phyloP scores from a whole-genome alignment of 1,139 yeast genomes.

The Sugiyamaella grinbergsii region DNA sequence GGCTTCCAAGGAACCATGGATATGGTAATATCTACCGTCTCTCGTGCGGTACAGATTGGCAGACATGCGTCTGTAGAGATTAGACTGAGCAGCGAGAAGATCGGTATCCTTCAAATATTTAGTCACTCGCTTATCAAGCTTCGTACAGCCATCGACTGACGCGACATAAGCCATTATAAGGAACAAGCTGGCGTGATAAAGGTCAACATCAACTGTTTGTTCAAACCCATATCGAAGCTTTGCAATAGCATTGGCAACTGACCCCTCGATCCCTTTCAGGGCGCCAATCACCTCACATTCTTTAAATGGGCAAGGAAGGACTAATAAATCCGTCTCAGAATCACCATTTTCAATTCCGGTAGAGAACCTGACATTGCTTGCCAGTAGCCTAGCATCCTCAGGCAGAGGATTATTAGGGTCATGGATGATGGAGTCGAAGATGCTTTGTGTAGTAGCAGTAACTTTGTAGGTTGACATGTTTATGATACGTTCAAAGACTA shows the following conservation, averaged over 20 bases:
- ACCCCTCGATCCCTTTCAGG: conserved; percentile 40
- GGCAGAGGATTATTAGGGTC: conserved; percentile 34
- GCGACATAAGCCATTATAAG: conserved; percentile 42
- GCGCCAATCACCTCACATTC: conserved; percentile 42
- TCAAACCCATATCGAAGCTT: conserved; percentile 35
- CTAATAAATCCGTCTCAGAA: conserved; percentile 20
- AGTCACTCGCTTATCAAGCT: conserved; percentile 36
- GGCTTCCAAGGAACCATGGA: conserved; percentile 45
- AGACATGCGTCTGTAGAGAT: conserved; percentile 42
- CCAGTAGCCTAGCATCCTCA: conserved; percentile 30
- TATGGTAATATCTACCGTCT: conserved; percentile 41
- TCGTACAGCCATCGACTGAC: conserved; percentile 40
- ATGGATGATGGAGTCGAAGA: conserved; percentile 29
- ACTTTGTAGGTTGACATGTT: conserved; percentile 12
- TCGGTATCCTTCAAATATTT: conserved; percentile 39
- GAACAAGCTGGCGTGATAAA: conserved; percentile 41
- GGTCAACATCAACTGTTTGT: conserved; percentile 32
- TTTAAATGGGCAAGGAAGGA: conserved; percentile 42
- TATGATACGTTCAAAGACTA: too few relatives aligned
- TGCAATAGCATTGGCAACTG: conserved; percentile 37
- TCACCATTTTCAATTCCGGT: conserved; percentile 29
- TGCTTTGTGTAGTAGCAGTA: conserved; percentile 4
- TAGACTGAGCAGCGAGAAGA: conserved; percentile 40
- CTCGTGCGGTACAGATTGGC: conserved; percentile 44
- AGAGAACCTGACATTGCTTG: conserved; percentile 31